Evolutionary conservation across 306 rosid species (phyloP), one percentile per base, ranked within the genome.

Genomic region (Mucuna pruriens): DNA sequence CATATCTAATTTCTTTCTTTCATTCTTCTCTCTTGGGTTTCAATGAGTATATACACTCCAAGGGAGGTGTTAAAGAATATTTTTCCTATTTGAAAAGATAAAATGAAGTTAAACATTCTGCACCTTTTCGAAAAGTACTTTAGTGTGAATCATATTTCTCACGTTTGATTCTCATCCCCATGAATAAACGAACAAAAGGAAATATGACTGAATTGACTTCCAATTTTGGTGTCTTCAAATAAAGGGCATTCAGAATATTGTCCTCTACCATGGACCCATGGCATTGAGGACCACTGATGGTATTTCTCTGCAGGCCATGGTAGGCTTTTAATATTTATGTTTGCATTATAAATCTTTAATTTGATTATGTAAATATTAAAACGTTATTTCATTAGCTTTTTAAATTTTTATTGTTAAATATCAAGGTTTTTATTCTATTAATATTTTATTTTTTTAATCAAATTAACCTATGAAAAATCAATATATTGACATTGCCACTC

Each of bases 121-220:
- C 44, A 61, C 33, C 20, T 61, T 76, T 75, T 44, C 2, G 12
- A 5, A 10, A 75, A 40, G 25, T 58, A 61, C 48, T 11, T 62
- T 62, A 5, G 25, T 20, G 38, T 63, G 49, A 11, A 76, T 63
- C 81, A 76, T 63, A 62, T 76, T 76, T 63, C 25, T 11, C 72
- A 76, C 80, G 72, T 62, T 76, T 3, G 25, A 76, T 76, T 63
- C 80, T 29, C 36, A 42, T 9, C 4, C 33, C 45, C 33, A 42
- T n/a, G 80, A 62, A 45, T 4, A 40, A 42, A 75, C 31, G 13
- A 58, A 19, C 62, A 15, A 76, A 44, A 44, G 3, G 31, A 26
- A 58, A 44, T 23, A 44, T 44, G 71, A 61, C 16, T 29, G 22
- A 51, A 62, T 17, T 29, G 60, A 60, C n/a, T 60, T 17, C 3